Evolutionary conservation across 768 basidiomycete genomes (phyloP), one percentile per base, ranked within the genome.

Genomic region (Naganishia kalamii): DNA sequence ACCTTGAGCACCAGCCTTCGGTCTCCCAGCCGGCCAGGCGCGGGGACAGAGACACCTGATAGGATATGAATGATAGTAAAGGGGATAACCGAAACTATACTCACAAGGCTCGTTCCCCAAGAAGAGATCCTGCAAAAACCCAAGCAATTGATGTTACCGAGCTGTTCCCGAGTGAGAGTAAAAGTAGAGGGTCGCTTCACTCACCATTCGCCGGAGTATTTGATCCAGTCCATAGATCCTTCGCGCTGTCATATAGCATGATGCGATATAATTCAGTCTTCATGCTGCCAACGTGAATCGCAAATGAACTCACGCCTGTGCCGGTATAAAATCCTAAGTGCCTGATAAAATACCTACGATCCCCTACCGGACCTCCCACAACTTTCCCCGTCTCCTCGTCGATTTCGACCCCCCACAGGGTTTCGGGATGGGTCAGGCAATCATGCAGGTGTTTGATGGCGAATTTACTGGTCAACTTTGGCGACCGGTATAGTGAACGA

Each of bases 1-100:
- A 57, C 60, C 47, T 66, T 6, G 66, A 67, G 40, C 66, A 67
- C 66, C 66, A 67, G 13, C 66, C 61, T 29, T 67, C 66, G 5
- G 49, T 21, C 37, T 62, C 66, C 60, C 59, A 62, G 3, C 66
- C 66, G 27, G 25, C 4, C 3, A 54, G 23, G 40, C 54, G 54
- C 19, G 64, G 44, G 4, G 52, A 33, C 27, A 52, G 17, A 2
- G 51, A 32, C 12, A 64, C 47, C 63, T 64, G 41, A 4, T 13
- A 21, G 0, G 13, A 51, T 3, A 1, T 35, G 21, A 12, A n/a
- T n/a, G n/a, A n/a, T n/a, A n/a, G n/a, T n/a, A n/a, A n/a, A n/a
- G n/a, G n/a, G n/a, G n/a, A n/a, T n/a, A n/a, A n/a, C n/a, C n/a
- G n/a, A 32, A 6, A 17, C n/a, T 35, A 6, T 21, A 27, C 54